Base-by-base conservation (phyloP, 495 filamentous ascomycete genomes). In the Lasiosphaeriaceae sp. region DNA sequence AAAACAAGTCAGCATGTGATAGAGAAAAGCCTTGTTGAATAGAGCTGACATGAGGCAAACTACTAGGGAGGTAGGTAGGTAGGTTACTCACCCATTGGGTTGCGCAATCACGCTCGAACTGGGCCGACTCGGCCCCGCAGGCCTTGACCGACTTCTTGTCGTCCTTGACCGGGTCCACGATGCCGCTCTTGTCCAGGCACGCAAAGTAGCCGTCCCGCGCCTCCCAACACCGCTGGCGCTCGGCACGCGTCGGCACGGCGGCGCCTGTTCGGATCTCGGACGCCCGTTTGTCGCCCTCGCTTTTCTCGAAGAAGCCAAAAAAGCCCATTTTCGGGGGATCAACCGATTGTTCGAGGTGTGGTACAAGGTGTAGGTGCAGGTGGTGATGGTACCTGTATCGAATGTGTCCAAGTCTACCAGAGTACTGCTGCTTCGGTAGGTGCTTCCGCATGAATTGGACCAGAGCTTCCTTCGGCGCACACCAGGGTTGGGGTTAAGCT, bases 161-260 rank as follows among this genome's bases (percentile, higher is more conserved):
- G 41, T 90, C 82, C 66, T 87, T 89, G 54, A 96, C 77, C n/a
- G 85, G 79, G 65, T 98, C 93, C 20, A 96, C 60, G 61, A 98
- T 96, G 56, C 83, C 78, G 73, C 90, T 78, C 50, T 77, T 75
- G 65, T 96, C 91, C 8, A 98, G 76, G 62, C 94, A 98, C 23
- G 74, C 71, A 71, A 94, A 97, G 77, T 92, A 98, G 34, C 64
- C 66, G 70, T 98, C 94, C 24, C 94, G 83, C 16, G 87, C 86
- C 48, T 87, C 87, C 87, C 90, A 98, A 82, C 94, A 98, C 46
- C 78, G 76, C 47, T 84, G 77, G 55, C 94, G 85, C 65, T 90
- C 86, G 48, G 77, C 79, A 52, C 93, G 86, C 57, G 87, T 85
- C 1, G 94, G 94, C 1, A 89, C 86, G 57, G 87, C 83, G 66